Evolutionary conservation across 305 asterid species (phyloP), one percentile per base, ranked within the genome.

Genomic region (Caryopteris hybrid): DNA sequence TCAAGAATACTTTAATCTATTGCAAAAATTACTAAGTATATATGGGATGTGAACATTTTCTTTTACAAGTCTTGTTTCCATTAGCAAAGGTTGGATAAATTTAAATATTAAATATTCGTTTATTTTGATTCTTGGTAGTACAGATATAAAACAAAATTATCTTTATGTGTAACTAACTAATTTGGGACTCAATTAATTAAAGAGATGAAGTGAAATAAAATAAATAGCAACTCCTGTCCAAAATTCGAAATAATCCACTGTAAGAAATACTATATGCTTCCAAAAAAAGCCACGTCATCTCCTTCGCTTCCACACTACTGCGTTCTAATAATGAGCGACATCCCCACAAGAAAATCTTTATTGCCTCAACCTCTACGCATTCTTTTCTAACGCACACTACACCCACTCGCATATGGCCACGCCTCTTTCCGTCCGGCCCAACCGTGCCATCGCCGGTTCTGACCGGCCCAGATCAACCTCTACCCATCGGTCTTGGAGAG

Each of bases 351-450:
- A 47, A 55, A 65, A 43, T 70, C 78, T 70, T 31, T 29, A 22
- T 66, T 50, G 50, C 73, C 55, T 61, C 76, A 34, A 23, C 72
- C 52, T 59, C 33, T 59, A 23, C 46, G 38, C 59, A 6, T 22
- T 61, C 62, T 29, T 61, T 8, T 42, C 43, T 48, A 61, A 14
- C 45, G 0, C 73, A 25, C 72, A 53, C 79, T 71, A 25, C 72
- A 53, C 79, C 64, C 70, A 46, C 8, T 18, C 13, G 58, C 69
- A 54, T 66, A 92, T 90, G 97, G 96, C 94, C 71, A 81, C 92
- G 31, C 66, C 95, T 72, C 79, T 93, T 3, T 76, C 87, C 58
- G 92, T 87, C 75, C 91, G 94, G 80, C 95, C 90, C 73, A 80
- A 72, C 80, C 86, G 80, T 60, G 59, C 88, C 34, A 50, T 86